Conservation (phyloP, 371 early-diverging fungal genomes). For the Phascolomyces articulosus region DNA sequence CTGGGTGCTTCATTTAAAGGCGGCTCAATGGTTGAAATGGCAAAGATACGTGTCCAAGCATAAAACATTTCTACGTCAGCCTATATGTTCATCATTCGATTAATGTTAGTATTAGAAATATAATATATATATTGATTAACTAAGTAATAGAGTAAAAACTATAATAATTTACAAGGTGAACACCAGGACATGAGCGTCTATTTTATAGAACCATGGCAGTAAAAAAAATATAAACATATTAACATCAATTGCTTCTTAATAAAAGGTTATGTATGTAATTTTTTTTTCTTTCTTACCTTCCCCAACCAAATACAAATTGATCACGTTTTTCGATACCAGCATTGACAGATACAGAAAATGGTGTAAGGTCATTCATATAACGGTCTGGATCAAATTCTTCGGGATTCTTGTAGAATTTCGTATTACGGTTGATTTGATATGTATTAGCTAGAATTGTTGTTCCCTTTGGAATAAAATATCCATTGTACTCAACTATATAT, state of each 20-base stretch:
- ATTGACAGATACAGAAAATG: neutral
- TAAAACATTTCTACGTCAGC: neutral
- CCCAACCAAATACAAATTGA: neutral
- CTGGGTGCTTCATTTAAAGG: neutral
- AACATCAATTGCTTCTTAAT: neutral
- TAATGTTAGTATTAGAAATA: neutral
- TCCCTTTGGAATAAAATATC: neutral
- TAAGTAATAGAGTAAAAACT: neutral
- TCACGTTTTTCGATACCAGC: neutral
- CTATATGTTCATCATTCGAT: no score
- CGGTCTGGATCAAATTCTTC: neutral
- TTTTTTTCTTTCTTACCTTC: neutral
- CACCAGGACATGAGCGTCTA: constrained; percentile 1
- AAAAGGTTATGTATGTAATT: neutral
- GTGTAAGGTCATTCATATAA: neutral
- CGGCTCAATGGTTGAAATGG: neutral
- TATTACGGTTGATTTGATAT: neutral
- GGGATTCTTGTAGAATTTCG: neutral
- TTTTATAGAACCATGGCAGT: no score
- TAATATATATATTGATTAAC: neutral
- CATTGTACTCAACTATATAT: neutral
- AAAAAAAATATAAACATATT: no score
- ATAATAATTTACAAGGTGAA: neutral
- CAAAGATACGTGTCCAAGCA: neutral
- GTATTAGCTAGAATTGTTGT: neutral